Conservation (phyloP, 2,329 filamentous ascomycete genomes). For the Colletotrichum sp. region DNA sequence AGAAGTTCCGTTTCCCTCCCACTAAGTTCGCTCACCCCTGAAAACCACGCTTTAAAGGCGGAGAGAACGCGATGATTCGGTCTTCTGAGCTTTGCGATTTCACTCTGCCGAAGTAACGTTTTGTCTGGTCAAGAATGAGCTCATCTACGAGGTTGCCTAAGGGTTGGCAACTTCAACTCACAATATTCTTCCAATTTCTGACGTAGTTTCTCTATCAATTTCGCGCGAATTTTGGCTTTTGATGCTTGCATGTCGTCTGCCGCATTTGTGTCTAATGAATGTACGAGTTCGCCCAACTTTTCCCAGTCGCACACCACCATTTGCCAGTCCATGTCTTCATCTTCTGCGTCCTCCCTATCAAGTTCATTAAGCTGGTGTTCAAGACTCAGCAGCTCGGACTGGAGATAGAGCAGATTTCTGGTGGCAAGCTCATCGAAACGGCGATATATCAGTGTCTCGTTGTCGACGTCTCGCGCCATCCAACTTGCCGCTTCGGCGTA, state of each 20-base stretch:
- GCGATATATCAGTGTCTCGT: constrained; percentile 7
- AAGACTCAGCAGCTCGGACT: background rate
- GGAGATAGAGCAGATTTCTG: constrained; percentile 3
- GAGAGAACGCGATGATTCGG: background rate
- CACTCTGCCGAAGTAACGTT: background rate
- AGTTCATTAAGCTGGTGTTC: background rate
- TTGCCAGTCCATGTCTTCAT: background rate
- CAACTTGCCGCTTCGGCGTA: background rate
- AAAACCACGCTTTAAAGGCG: background rate
- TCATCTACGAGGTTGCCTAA: too few species aligned
- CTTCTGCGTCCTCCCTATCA: background rate
- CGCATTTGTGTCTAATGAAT: fast-evolving
- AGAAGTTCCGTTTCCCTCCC: background rate
- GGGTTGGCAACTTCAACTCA: too few species aligned
- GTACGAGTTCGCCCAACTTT: background rate
- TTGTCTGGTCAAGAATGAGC: too few species aligned
- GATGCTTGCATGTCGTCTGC: background rate
- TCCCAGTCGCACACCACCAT: background rate
- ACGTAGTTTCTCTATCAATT: background rate
- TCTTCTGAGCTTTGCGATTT: background rate
- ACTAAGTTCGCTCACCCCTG: fast-evolving
- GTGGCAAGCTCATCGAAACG: background rate
- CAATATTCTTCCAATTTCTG: background rate
- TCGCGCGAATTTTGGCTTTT: background rate
- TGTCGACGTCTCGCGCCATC: background rate